A percentile compares a stretch with the other conserved stretches of the same genome.
phyloP scores from a whole-genome alignment of 352 stramenopile species.

The Pythium apleroticum region DNA sequence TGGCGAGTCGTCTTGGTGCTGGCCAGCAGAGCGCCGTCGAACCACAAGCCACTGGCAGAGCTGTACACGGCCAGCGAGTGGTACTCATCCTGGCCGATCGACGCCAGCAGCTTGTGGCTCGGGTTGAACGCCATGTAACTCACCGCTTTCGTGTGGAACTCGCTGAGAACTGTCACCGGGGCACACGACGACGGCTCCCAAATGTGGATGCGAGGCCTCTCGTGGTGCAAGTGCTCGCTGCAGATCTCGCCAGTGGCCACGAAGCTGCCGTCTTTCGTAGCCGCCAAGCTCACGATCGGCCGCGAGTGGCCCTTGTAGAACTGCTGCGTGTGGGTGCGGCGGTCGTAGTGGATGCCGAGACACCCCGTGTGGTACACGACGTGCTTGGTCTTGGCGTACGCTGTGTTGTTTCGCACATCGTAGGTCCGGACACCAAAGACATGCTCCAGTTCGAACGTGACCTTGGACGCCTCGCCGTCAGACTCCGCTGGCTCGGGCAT shows the following conservation, averaged over 20 bases:
- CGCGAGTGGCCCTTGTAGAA: constrained; percentile 63
- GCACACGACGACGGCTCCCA: constrained; percentile 70
- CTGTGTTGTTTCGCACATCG: constrained; percentile 59
- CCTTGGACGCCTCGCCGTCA: constrained; percentile 37
- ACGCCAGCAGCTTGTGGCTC: constrained; percentile 46
- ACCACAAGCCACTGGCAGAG: constrained; percentile 59
- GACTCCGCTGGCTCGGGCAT: constrained; percentile 34
- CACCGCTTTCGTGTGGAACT: constrained; percentile 68
- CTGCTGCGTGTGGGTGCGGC: constrained; percentile 58
- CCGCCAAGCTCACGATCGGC: constrained; percentile 57
- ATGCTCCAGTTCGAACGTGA: constrained; percentile 61
- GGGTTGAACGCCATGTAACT: constrained; percentile 62
- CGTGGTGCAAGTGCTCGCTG: constrained; percentile 44
- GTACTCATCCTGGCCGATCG: constrained; percentile 71
- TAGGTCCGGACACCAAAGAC: constrained; percentile 60
- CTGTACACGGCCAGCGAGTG: constrained; percentile 73
- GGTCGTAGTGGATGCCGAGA: constrained; percentile 71
- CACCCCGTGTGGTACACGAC: constrained; percentile 62
- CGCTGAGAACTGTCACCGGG: constrained; percentile 45
- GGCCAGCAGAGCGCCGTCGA: constrained; percentile 57
- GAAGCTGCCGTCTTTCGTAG: constrained; percentile 49
- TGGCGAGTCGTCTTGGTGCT: constrained; percentile 47
- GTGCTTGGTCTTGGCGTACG: constrained; percentile 66
- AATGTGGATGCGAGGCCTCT: constrained; percentile 67
- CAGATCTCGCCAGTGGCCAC: constrained; percentile 78